Conservation (phyloP, 2,329 filamentous ascomycete genomes). For the Phaeoacremonium minimum region DNA sequence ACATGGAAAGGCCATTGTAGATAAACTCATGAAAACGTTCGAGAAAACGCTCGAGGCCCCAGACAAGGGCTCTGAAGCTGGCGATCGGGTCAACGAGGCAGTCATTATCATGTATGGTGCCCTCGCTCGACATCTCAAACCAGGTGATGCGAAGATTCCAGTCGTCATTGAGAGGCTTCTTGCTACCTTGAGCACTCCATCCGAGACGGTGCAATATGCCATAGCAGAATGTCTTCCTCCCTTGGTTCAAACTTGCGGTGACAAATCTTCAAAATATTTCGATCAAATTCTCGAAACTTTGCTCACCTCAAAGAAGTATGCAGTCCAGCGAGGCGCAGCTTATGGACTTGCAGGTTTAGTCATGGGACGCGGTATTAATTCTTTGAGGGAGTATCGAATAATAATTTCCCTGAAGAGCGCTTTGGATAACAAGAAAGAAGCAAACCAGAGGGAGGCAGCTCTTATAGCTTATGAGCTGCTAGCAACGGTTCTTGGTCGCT, state of each 20-base stretch:
- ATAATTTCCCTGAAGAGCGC: conserved; percentile 76
- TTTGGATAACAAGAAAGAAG: conserved; percentile 92
- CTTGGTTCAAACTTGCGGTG: conserved; percentile 74
- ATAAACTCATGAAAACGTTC: conserved; percentile 88
- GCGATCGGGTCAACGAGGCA: conserved; percentile 91
- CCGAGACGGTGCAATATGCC: conserved; percentile 94
- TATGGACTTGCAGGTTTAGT: conserved; percentile 92
- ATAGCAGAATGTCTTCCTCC: conserved; percentile 92
- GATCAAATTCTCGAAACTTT: conserved; percentile 76
- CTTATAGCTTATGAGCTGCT: conserved; percentile 89
- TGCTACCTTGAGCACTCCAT: conserved; percentile 85
- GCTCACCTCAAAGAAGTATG: conserved; percentile 86
- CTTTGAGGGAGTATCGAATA: conserved; percentile 80
- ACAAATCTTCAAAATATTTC: conserved; percentile 77
- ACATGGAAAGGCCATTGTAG: conserved; percentile 78
- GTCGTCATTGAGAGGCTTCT: conserved; percentile 84
- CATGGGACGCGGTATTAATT: conserved; percentile 77
- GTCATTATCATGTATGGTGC: conserved; percentile 98
- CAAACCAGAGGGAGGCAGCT: conserved; percentile 82
- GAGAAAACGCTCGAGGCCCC: conserved; percentile 83
- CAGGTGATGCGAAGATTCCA: conserved; percentile 83
- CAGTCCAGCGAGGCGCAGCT: conserved; percentile 85
- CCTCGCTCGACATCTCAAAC: conserved; percentile 77
- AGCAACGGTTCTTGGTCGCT: conserved; percentile 76
- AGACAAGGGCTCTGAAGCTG: conserved; percentile 73